A percentile compares a stretch with the other conserved stretches of the same genome.
Evolutionary conservation across 805 yeast species (phyloP).

Genomic region (Gaillardinia entomophila): DNA sequence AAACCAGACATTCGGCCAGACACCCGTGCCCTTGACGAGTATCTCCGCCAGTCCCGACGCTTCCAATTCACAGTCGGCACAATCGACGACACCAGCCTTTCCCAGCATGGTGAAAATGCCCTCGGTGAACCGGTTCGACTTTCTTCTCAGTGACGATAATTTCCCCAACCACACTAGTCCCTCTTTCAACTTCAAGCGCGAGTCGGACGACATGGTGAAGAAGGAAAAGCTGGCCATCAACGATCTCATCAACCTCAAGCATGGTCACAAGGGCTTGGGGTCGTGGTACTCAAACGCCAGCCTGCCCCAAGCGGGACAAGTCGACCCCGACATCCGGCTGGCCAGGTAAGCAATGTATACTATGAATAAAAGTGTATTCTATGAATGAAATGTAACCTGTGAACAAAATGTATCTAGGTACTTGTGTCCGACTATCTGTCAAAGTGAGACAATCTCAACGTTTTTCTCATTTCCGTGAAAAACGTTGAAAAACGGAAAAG

Average conservation of each 20-base stretch:
- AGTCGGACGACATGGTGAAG: conserved; percentile 16
- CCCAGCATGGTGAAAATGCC: conserved; percentile 6
- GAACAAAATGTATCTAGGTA: too few relatives aligned
- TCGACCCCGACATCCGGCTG: too few relatives aligned
- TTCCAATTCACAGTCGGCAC: not conserved
- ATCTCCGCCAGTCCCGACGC: not conserved
- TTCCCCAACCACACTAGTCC: conserved; percentile 12
- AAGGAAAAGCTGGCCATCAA: conserved; percentile 25
- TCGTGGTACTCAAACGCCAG: not conserved
- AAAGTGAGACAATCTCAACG: too few relatives aligned
- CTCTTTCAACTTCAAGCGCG: not conserved
- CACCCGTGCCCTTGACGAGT: not conserved
- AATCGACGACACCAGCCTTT: not conserved
- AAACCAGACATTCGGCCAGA: not conserved
- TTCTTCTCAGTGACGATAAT: conserved; percentile 14
- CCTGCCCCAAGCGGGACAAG: not conserved
- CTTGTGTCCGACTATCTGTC: too few relatives aligned
- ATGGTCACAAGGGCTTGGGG: not conserved
- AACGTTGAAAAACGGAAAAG: too few relatives aligned
- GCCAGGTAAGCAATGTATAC: too few relatives aligned
- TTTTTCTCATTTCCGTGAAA: too few relatives aligned
- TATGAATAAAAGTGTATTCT: too few relatives aligned
- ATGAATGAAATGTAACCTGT: too few relatives aligned
- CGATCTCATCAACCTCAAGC: conserved; percentile 11
- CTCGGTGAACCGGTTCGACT: conserved; percentile 15